A percentile compares a stretch with the other conserved stretches of the same genome.
These are phyloP conservation scores for Cladosporium colombiae DNA, from an alignment of 2,329 filamentous ascomycete genomes.

Conservation along the genomic window DNA sequence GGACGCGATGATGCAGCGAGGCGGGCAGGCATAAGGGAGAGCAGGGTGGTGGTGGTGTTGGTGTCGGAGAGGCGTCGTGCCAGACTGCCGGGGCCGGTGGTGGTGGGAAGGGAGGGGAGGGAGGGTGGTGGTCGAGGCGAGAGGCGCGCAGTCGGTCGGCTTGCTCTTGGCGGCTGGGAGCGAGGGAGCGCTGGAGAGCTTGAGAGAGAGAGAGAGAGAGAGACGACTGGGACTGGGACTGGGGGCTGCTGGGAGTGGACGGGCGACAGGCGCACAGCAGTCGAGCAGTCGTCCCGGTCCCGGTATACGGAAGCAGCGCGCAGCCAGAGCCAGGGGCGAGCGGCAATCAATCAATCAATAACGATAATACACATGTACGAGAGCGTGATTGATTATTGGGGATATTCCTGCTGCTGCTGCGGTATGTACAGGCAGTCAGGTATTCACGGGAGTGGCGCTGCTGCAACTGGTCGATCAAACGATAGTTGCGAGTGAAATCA, in stretches of 20 bases:
- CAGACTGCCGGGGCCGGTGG: slow-evolving; percentile 8
- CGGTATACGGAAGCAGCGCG: not conserved
- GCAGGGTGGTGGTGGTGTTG: not conserved
- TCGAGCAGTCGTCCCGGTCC: too few relatives aligned
- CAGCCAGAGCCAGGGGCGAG: not conserved
- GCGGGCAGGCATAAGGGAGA: not conserved
- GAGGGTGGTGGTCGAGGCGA: not conserved
- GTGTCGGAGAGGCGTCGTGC: not conserved
- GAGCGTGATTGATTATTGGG: not conserved
- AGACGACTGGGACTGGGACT: not conserved
- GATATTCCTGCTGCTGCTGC: not conserved
- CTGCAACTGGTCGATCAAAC: not conserved
- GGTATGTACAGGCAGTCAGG: not conserved
- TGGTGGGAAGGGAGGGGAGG: not conserved
- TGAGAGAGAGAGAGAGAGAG: not conserved
- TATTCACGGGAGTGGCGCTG: not conserved
- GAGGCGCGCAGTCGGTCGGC: not conserved
- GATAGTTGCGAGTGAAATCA: not conserved
- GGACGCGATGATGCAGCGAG: not conserved
- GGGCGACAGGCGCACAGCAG: not conserved
- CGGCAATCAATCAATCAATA: too few relatives aligned
- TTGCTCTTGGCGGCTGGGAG: not conserved
- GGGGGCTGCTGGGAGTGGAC: not conserved
- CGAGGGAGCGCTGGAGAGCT: not conserved
- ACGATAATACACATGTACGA: too few relatives aligned